A percentile compares a stretch with the other conserved stretches of the same genome.
phyloP scores from a whole-genome alignment of 2,329 filamentous ascomycete genomes.

The Botrytis medusae region DNA sequence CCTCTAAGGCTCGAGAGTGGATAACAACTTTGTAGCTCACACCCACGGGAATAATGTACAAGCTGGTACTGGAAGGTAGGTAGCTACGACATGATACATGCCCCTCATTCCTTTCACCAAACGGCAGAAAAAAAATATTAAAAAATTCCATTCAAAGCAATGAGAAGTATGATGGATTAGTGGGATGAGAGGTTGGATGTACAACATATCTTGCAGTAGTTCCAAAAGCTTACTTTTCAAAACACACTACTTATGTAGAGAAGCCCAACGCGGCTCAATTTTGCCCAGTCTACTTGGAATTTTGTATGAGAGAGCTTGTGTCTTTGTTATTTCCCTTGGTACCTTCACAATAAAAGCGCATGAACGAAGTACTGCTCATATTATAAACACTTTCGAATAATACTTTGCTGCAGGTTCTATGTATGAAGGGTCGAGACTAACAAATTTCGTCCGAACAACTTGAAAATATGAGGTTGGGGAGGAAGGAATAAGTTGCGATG shows the following conservation, averaged over 20 bases:
- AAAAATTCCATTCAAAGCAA: not conserved
- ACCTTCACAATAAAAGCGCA: not conserved
- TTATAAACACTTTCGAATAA: not conserved
- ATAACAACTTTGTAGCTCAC: not conserved
- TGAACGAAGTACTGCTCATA: not conserved
- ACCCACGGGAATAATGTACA: not conserved
- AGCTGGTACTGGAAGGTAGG: not conserved
- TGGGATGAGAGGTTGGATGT: conserved; percentile 1
- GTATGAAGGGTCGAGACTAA: not conserved
- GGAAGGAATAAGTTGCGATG: not conserved
- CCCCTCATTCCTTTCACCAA: not conserved
- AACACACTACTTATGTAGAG: conserved; percentile 5
- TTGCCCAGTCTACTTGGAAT: not conserved
- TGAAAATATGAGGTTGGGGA: not conserved
- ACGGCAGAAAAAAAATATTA: not conserved
- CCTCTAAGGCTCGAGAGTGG: not conserved
- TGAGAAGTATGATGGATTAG: not conserved
- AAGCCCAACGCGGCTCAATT: conserved; percentile 13
- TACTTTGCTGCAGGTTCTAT: not conserved
- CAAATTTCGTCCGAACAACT: not conserved
- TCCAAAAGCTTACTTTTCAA: not conserved
- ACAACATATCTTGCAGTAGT: conserved; percentile 13
- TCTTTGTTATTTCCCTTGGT: not conserved
- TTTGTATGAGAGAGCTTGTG: not conserved
- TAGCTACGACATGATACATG: conserved; percentile 9